Evolutionary conservation across 1,139 yeast species (phyloP), one percentile per base, ranked within the genome.

Genomic region (Debaryomycetaceae sp.): DNA sequence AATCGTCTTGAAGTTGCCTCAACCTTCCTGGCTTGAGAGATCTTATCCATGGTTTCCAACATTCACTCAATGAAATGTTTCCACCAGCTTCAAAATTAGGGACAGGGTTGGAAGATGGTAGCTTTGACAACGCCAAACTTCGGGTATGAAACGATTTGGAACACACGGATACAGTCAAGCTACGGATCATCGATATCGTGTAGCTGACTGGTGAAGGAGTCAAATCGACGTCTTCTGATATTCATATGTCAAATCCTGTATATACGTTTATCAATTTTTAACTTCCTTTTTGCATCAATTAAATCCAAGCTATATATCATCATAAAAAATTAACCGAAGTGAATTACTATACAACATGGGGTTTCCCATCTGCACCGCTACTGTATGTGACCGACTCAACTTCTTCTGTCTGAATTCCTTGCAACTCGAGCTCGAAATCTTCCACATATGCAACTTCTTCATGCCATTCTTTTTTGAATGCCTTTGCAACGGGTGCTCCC

Each of bases 361-460:
- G 31, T 11, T 27, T 27, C 3, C 31, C 11, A 4, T 11, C 11
- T 8, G 4, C 8, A 7, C 54, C 51, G 36, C 53, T 43, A n/a
- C 55, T 38, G 35, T 49, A 49, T 24, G 51, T 48, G n/a, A 41
- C 35, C 17, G 41, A 34, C 30, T 40, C 37, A 24, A 49, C 60
- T 8, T 56, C 37, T 2, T 63, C 70, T 22, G 58, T 59, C 44
- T 61, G 65, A 6, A 27, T 4, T 27, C 75, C 73, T 42, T 57
- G 58, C 45, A 72, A 54, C 44, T 72, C 75, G 43, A 65, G 71
- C 48, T 79, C 85, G 59, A 85, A 85, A 51, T 78, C 75, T 50
- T 84, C 90, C 40, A 83, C 88, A 27, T 83, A 76, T 42, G 65
- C 72, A 60, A 63, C 72, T 51, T 79, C 78, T 65, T 85, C 91